Conservation (phyloP, 331 rosid genomes). For the Pyracantha coccinea region DNA sequence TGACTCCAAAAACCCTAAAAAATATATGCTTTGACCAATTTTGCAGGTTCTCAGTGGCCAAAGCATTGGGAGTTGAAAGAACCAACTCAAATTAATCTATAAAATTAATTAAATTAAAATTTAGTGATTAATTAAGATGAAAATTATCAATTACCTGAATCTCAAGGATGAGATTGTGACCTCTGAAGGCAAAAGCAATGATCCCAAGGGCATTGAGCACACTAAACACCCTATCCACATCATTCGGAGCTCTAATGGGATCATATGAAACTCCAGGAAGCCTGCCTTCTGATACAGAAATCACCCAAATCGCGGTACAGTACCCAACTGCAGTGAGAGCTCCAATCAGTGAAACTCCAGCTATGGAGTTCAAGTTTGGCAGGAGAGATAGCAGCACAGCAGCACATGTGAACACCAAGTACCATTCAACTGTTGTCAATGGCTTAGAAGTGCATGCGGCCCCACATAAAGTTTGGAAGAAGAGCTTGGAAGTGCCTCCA, state of each 20-base stretch:
- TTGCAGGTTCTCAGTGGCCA: not conserved
- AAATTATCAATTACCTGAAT: slow-evolving; percentile 44
- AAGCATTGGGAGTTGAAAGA: not conserved
- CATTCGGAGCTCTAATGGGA: slow-evolving; percentile 18
- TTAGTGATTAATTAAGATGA: not conserved
- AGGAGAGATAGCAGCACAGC: slow-evolving; percentile 63
- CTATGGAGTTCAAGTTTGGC: slow-evolving; percentile 76
- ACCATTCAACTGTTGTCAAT: slow-evolving; percentile 66
- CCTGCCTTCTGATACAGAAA: slow-evolving; percentile 52
- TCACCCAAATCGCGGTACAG: slow-evolving; percentile 53
- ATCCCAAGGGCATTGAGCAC: slow-evolving; percentile 69
- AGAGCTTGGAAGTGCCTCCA: slow-evolving; percentile 47
- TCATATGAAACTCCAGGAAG: slow-evolving; percentile 39
- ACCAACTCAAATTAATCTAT: not conserved
- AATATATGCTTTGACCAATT: not conserved
- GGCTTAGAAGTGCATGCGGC: slow-evolving; percentile 37
- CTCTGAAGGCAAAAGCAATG: slow-evolving; percentile 75
- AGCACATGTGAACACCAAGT: slow-evolving; percentile 53
- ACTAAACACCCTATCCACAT: slow-evolving; percentile 19
- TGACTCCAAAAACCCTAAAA: not conserved
- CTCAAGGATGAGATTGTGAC: slow-evolving; percentile 81
- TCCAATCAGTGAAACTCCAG: slow-evolving; percentile 63
- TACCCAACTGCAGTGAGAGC: slow-evolving; percentile 70
- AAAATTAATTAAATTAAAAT: not conserved
- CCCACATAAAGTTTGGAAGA: slow-evolving; percentile 55